Conservation (phyloP, 176 grass and related monocot genomes). For the Themeda triandra region DNA sequence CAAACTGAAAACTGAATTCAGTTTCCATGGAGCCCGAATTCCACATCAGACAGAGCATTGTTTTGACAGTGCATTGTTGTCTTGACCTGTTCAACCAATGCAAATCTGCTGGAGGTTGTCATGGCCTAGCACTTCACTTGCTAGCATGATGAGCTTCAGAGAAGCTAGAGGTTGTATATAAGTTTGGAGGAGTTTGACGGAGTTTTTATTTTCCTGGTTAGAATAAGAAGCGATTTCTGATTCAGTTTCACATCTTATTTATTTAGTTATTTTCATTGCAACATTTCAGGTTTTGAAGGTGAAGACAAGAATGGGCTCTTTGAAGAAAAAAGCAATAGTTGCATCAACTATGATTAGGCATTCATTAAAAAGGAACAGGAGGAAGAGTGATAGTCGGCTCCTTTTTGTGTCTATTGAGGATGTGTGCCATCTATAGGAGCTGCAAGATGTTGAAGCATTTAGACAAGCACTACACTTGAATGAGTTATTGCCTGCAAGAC, state of each 20-base stretch:
- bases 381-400: conserved; percentile 60
- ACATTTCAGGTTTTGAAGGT: conserved; percentile 70
- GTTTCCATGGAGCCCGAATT: too few relatives aligned
- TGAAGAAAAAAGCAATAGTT: conserved; percentile 95
- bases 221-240: background rate
- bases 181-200: too few relatives aligned
- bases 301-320: conserved; percentile 74
- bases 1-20: too few relatives aligned
- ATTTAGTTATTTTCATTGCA: background rate
- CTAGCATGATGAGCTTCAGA: too few relatives aligned
- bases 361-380: conserved; percentile 73
- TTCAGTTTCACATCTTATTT: background rate
- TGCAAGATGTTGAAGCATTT: conserved; percentile 56
- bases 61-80: too few relatives aligned
- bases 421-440: too few relatives aligned
- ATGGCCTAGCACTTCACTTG: too few relatives aligned
- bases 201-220: too few relatives aligned
- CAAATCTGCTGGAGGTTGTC: too few relatives aligned
- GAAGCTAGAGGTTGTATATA: too few relatives aligned
- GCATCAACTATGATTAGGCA: conserved; percentile 82
- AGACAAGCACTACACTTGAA: conserved; percentile 63
- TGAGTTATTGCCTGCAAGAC: conserved; percentile 79
- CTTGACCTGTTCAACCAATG: too few relatives aligned
- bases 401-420: background rate
- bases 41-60: too few relatives aligned